A percentile compares a stretch with the other conserved stretches of the same genome.
These are phyloP conservation scores for Neohortaea acidophila DNA, from an alignment of 495 filamentous ascomycete species.

Conservation along the genomic window DNA sequence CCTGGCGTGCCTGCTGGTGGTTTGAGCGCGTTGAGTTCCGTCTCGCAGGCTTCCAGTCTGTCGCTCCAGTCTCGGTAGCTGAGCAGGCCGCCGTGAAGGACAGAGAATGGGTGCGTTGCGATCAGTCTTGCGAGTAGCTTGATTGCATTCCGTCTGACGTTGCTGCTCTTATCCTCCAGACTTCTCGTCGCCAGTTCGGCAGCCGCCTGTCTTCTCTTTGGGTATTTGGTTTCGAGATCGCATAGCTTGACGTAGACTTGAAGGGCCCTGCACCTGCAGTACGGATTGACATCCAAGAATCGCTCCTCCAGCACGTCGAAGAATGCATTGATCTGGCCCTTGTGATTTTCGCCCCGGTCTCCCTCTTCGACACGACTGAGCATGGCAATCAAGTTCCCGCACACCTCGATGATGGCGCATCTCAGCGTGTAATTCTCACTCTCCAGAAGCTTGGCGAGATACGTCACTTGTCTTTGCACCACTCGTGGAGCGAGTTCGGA, in stretches of 20 bases:
- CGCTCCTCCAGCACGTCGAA: conserved; percentile 93
- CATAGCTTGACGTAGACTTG: conserved; percentile 88
- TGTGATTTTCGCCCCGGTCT: conserved; percentile 76
- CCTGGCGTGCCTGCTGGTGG: conserved; percentile 66
- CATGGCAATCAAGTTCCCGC: conserved; percentile 86
- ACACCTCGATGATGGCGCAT: conserved; percentile 91
- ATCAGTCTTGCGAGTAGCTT: conserved; percentile 77
- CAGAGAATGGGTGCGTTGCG: conserved; percentile 82
- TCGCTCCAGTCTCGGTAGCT: conserved; percentile 69
- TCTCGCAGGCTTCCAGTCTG: conserved; percentile 63
- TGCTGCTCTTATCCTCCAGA: conserved; percentile 94
- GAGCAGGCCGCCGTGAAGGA: conserved; percentile 79
- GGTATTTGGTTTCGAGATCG: conserved; percentile 85
- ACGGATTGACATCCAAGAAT: conserved; percentile 92
- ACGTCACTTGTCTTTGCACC: conserved; percentile 93
- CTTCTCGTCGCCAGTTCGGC: conserved; percentile 76
- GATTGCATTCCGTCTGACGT: conserved; percentile 88
- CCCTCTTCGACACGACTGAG: conserved; percentile 64
- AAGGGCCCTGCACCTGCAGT: conserved; percentile 80
- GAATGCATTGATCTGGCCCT: conserved; percentile 87
- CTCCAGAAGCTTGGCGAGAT: conserved; percentile 82
- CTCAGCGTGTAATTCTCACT: conserved; percentile 94
- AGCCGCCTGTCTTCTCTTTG: conserved; percentile 72
- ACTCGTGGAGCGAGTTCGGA: conserved; percentile 85
- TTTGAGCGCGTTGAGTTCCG: conserved; percentile 64